A percentile compares a stretch with the other conserved stretches of the same genome.
phyloP scores from a whole-genome alignment of 2,329 filamentous ascomycete genomes.

The Talaromyces sp. region DNA sequence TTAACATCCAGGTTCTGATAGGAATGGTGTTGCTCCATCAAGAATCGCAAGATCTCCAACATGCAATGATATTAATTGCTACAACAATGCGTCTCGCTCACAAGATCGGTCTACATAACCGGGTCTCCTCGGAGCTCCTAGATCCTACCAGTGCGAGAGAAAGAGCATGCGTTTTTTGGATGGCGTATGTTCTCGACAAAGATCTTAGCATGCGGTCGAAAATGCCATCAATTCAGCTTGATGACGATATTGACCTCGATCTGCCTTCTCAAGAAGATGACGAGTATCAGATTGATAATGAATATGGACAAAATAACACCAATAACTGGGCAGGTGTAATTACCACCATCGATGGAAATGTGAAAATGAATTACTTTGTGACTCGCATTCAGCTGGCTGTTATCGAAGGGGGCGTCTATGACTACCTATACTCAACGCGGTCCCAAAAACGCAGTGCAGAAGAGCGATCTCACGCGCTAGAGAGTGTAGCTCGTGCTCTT shows the following conservation, averaged over 20 bases:
- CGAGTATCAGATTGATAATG: not conserved
- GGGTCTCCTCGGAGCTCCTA: not conserved
- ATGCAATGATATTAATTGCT: not conserved
- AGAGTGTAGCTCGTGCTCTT: not conserved
- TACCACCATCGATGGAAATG: not conserved
- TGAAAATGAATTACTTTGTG: not conserved
- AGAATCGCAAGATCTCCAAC: not conserved
- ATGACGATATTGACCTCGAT: not conserved
- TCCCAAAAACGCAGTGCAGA: not conserved
- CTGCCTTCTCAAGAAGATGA: not conserved
- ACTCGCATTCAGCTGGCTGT: not conserved
- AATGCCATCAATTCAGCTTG: not conserved
- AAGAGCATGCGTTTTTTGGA: not conserved
- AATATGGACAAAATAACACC: not conserved
- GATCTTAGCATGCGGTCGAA: not conserved
- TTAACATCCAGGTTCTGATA: not conserved
- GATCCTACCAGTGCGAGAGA: not conserved
- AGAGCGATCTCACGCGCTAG: not conserved
- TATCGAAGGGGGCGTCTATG: not conserved
- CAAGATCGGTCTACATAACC: not conserved
- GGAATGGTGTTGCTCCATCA: not conserved
- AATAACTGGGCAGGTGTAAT: not conserved
- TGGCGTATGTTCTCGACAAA: not conserved
- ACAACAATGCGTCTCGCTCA: not conserved
- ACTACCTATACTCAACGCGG: not conserved